Evolutionary conservation across 495 filamentous ascomycete genomes (phyloP).

Genomic region (Neurospora cerealis): DNA sequence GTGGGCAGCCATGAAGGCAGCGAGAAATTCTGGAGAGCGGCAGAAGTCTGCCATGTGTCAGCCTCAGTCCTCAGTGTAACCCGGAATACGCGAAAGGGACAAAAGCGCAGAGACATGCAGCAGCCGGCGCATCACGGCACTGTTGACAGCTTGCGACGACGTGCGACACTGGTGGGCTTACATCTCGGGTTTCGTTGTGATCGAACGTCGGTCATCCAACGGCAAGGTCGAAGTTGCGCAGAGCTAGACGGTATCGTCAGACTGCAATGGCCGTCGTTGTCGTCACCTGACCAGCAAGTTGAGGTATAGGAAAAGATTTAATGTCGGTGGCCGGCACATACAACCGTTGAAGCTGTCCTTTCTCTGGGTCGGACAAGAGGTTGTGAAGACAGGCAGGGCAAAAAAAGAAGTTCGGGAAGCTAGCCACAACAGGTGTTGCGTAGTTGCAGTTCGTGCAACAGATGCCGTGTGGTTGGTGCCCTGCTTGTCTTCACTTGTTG

Average conservation of each 20-base stretch:
- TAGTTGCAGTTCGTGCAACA: not conserved
- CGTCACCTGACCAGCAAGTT: not conserved
- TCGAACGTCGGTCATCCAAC: not conserved
- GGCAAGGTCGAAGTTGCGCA: not conserved
- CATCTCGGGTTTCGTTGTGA: not conserved
- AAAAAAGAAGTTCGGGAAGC: not conserved
- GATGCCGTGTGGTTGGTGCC: too few relatives aligned
- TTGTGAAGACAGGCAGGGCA: not conserved
- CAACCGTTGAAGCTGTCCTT: not conserved
- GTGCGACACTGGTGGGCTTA: not conserved
- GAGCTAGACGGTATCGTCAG: not conserved
- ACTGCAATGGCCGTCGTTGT: not conserved
- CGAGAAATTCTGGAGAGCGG: not conserved
- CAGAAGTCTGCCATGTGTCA: slow-evolving; percentile 1
- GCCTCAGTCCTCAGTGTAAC: not conserved
- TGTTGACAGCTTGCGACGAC: not conserved
- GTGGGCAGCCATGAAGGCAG: slow-evolving; percentile 21
- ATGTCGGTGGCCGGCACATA: not conserved
- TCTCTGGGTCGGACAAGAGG: not conserved
- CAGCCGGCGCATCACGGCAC: not conserved
- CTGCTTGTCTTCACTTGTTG: too few relatives aligned
- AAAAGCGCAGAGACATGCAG: not conserved
- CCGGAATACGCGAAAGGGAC: not conserved
- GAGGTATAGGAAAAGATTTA: not conserved
- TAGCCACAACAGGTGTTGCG: not conserved